Evolutionary conservation across 768 basidiomycete genomes (phyloP), one percentile per base, ranked within the genome.

Genomic region (Termitomyces sp.): DNA sequence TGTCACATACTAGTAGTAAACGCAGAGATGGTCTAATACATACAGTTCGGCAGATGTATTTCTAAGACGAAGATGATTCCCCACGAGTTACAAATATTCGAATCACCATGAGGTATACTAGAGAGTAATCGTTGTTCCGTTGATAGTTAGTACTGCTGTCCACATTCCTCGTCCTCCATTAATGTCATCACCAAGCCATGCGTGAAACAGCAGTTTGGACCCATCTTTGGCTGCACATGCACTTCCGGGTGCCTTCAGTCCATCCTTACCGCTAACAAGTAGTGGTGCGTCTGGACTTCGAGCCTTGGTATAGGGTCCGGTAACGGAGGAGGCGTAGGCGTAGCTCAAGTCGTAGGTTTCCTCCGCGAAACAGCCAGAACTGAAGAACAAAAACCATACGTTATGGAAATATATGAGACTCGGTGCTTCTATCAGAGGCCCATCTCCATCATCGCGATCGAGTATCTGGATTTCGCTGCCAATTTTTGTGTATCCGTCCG

Each of bases 301-400:
- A 31, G 60, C 60, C 29, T 61, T 61, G 26, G 60, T 58, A 24
- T 61, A 61, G 20, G 57, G 60, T 26, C 60, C 60, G 4, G 54
- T 41, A 45, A 61, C 60, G 18, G 54, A 49, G 16, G 46, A 52
- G n/a, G 60, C 60, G 51, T 52, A 61, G 22, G 57, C 60, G 33
- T 61, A 61, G 57, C 60, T 61, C 57, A 58, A 31, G 48, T 61
- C 60, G 20, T 61, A 58, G 5, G 57, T 58, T 20, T 51, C 56
- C 49, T 61, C 60, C n/a, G 60, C 53, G 28, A 42, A 58, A 50
- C 60, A 61, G 22, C 60, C 60, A 0, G 60, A 61, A 16, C 60
- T 61, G 46, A 61, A 61, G 54, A 61, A 61, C 29, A 61, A 39
- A 20, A 61, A 58, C 57, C 54, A 61, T 29, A 61, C 60, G 4